phyloP scores from a whole-genome alignment of 148 eudicot genomes.

The Vaccinium myrtillus region DNA sequence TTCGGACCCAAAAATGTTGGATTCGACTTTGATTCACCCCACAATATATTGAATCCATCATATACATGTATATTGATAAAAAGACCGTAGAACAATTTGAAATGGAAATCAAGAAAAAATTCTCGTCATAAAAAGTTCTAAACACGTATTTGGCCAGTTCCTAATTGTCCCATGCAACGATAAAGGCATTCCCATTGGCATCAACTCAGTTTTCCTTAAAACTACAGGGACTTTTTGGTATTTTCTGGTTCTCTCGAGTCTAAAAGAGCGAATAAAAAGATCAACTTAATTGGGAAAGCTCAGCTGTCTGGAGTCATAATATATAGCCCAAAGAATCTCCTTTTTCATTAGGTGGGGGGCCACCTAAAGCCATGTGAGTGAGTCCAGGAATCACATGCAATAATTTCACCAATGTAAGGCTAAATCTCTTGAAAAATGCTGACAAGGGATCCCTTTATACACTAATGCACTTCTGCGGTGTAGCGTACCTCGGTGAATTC shows the following conservation, averaged over 20 bases:
- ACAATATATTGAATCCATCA: too few species aligned
- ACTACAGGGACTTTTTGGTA: background rate
- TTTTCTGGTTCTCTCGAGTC: background rate
- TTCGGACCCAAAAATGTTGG: too few species aligned
- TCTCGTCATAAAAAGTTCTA: too few species aligned
- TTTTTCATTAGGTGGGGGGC: background rate
- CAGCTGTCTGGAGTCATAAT: background rate
- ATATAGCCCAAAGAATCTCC: background rate
- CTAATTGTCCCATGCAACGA: too few species aligned
- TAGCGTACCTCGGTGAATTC: background rate
- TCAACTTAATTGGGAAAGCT: background rate
- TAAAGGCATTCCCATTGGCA: too few species aligned
- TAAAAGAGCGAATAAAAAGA: background rate
- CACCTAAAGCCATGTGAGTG: slow-evolving; percentile 10
- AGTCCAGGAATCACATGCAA: slow-evolving; percentile 4
- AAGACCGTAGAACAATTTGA: too few species aligned
- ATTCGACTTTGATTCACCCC: too few species aligned
- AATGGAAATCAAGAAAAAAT: too few species aligned
- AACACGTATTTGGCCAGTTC: too few species aligned
- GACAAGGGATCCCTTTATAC: background rate
- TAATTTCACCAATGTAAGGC: background rate
- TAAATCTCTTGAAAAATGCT: background rate
- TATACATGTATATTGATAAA: too few species aligned
- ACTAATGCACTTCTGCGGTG: background rate
- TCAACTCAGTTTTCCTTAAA: background rate